These are phyloP conservation scores for Chenopodium formosanum DNA, from an alignment of 148 eudicot species.

Conservation along the genomic window DNA sequence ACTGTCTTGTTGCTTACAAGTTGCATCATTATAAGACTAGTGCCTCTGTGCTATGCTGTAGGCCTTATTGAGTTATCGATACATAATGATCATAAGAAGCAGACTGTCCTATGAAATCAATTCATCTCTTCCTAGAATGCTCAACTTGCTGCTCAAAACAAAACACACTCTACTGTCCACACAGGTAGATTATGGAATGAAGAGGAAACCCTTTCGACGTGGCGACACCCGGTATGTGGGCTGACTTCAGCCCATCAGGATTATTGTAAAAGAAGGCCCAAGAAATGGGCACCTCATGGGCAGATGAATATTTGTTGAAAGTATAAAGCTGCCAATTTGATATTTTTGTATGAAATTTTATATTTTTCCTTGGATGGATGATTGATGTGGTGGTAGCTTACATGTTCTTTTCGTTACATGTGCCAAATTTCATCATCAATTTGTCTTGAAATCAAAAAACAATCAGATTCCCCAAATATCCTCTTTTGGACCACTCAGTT, in stretches of 20 bases:
- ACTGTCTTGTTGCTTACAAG: background rate
- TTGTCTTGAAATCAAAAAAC: slow-evolving; percentile 23
- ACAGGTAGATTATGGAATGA: background rate
- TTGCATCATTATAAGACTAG: background rate
- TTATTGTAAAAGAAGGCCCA: background rate
- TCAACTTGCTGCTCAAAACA: background rate
- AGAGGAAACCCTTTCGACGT: background rate
- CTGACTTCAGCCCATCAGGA: background rate
- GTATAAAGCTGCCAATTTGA: background rate
- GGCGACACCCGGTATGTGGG: background rate
- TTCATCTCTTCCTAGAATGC: background rate
- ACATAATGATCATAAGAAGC: background rate
- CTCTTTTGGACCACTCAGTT: slow-evolving; percentile 15
- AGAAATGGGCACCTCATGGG: background rate
- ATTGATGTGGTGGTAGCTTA: slow-evolving; percentile 9
- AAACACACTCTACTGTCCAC: background rate
- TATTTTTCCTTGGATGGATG: background rate
- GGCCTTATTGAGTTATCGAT: background rate
- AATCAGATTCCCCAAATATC: background rate
- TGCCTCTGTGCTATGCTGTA: background rate
- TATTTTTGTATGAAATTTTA: background rate
- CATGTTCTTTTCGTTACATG: slow-evolving; percentile 22
- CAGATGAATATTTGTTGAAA: background rate
- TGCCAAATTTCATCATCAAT: slow-evolving; percentile 18
- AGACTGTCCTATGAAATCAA: background rate